Evolutionary conservation across 176 grass and related monocot species (phyloP).

Genomic region (Canna indica): DNA sequence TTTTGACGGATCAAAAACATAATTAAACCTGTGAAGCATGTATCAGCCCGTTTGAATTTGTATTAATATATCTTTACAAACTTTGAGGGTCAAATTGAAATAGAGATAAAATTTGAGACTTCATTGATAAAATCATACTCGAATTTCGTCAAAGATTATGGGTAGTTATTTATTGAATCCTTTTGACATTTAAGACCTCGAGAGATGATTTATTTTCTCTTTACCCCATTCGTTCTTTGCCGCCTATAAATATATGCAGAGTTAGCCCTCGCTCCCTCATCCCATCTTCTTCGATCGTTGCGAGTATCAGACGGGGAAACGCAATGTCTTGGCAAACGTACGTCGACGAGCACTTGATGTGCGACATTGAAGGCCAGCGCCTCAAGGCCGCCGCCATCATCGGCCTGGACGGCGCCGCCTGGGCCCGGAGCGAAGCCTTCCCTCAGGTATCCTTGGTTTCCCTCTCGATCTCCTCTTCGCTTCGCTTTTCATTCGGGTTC

Average conservation of each 20-base stretch:
- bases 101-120: too few relatives aligned
- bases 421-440: conserved; percentile 30
- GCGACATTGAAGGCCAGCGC: conserved; percentile 32
- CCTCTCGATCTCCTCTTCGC: neutral
- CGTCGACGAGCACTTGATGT: conserved; percentile 51
- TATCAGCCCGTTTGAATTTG: too few relatives aligned
- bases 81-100: too few relatives aligned
- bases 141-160: too few relatives aligned
- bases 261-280: neutral
- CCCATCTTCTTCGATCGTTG: neutral
- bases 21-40: too few relatives aligned
- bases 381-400: conserved; percentile 46
- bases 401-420: conserved; percentile 36
- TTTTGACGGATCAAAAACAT: too few relatives aligned
- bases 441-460: conserved; percentile 12
- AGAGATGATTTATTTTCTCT: neutral
- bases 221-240: neutral
- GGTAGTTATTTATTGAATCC: neutral
- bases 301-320: neutral
- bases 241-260: neutral
- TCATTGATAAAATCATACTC: too few relatives aligned
- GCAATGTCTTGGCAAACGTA: conserved; percentile 47
- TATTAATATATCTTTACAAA: too few relatives aligned
- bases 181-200: neutral
- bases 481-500: neutral